These are phyloP conservation scores for Penicillium paneum DNA, from an alignment of 2,329 filamentous ascomycete species.

Conservation along the genomic window DNA sequence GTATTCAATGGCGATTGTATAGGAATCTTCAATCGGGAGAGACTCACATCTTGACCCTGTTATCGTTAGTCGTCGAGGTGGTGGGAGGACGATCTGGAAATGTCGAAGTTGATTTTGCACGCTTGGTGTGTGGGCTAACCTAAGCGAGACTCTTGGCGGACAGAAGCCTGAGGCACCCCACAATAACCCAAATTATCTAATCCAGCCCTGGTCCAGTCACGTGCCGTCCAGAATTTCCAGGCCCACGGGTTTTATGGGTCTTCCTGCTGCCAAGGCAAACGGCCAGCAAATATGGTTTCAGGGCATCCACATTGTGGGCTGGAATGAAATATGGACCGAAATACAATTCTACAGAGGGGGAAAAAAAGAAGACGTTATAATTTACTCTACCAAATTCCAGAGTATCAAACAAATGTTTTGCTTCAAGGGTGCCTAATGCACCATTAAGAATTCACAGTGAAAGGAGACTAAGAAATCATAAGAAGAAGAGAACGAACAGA, in stretches of 20 bases:
- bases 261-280: slow-evolving; percentile 8
- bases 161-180: slow-evolving; percentile 5
- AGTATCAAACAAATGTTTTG: slow-evolving; percentile 6
- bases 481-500: slow-evolving; percentile 24
- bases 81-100: slow-evolving; percentile 41
- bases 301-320: slow-evolving; percentile 8
- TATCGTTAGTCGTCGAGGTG: slow-evolving; percentile 48
- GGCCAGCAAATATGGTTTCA: slow-evolving; percentile 3
- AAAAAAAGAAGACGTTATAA: not conserved
- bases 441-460: slow-evolving; percentile 23
- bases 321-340: not conserved
- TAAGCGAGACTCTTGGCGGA: slow-evolving; percentile 34
- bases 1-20: slow-evolving; percentile 8
- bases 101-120: slow-evolving; percentile 39
- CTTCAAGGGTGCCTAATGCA: slow-evolving; percentile 19
- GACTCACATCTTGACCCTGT: slow-evolving; percentile 50
- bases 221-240: slow-evolving; percentile 1
- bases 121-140: slow-evolving; percentile 45
- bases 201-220: slow-evolving; percentile 7
- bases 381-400: slow-evolving; percentile 6
- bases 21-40: slow-evolving; percentile 2
- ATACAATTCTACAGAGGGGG: not conserved
- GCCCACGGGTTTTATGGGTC: slow-evolving; percentile 1
- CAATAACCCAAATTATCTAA: slow-evolving; percentile 7
- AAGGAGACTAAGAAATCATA: slow-evolving; percentile 20